Percentiles rank a stretch among this genome's conserved stretches.
phyloP scores from a whole-genome alignment of 1,284 basidiomycete species.

The Cutaneotrichosporon dermatis region DNA sequence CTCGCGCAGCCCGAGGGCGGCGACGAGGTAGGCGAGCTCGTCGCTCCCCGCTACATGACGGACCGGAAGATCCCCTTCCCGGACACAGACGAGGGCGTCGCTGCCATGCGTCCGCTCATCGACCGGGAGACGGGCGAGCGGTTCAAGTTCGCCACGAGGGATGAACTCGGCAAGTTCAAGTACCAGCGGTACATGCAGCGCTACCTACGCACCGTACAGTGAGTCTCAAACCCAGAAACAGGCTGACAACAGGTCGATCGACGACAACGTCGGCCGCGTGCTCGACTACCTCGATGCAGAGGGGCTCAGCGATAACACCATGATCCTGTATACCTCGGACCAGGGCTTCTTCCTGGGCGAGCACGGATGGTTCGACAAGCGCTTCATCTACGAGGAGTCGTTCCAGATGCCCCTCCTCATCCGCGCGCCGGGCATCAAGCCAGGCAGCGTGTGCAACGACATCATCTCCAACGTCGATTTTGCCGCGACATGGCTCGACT shows the following conservation, averaged over 20 bases:
- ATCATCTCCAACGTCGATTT: slow-evolving; percentile 29
- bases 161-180: slow-evolving; percentile 22
- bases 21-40: slow-evolving; percentile 10
- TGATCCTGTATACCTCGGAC: slow-evolving; percentile 24
- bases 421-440: slow-evolving; percentile 20
- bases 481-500: slow-evolving; percentile 24
- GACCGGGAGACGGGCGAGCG: slow-evolving; percentile 16
- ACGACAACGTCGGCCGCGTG: slow-evolving; percentile 25
- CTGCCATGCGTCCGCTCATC: slow-evolving; percentile 17
- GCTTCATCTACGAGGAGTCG: slow-evolving; percentile 26
- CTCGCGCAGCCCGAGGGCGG: slow-evolving; percentile 25
- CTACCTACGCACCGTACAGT: slow-evolving; percentile 26
- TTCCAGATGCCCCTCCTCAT: slow-evolving; percentile 31
- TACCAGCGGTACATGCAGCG: slow-evolving; percentile 30
- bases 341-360: slow-evolving; percentile 30
- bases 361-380: slow-evolving; percentile 34
- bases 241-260: slow-evolving; percentile 9
- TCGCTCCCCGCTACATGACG: not conserved
- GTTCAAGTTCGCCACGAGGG: slow-evolving; percentile 22
- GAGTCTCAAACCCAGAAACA: not conserved
- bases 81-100: slow-evolving; percentile 12
- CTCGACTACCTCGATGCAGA: slow-evolving; percentile 22
- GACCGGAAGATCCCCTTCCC: slow-evolving; percentile 21
- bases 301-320: slow-evolving; percentile 20
- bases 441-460: slow-evolving; percentile 24